A percentile compares a stretch with the other conserved stretches of the same genome.
These are phyloP conservation scores for Penicillium parvum DNA, from an alignment of 495 filamentous ascomycete species.

Conservation along the genomic window DNA sequence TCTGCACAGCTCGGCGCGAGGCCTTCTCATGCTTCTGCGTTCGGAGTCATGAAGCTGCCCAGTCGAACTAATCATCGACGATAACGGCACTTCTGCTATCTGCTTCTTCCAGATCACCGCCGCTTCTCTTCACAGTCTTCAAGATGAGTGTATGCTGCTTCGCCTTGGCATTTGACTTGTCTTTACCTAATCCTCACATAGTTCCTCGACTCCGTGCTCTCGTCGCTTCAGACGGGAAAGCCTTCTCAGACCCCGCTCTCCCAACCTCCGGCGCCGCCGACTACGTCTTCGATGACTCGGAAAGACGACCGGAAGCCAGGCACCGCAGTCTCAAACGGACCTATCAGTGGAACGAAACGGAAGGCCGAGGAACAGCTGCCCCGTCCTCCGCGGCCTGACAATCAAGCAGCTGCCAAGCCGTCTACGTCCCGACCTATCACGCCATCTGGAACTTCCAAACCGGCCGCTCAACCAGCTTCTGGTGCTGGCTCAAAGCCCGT, in stretches of 20 bases:
- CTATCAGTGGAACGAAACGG: constrained; percentile 30
- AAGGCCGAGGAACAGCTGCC: constrained; percentile 41
- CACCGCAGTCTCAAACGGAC: constrained; percentile 13
- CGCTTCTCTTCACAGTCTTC: constrained; percentile 1
- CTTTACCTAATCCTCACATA: constrained; percentile 27
- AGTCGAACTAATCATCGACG: constrained; percentile 44
- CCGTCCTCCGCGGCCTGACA: constrained; percentile 26
- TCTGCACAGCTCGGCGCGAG: too few relatives aligned
- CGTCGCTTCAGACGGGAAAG: constrained; percentile 49
- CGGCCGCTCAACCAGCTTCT: constrained; percentile 14
- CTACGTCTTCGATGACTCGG: constrained; percentile 25
- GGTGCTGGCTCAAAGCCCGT: constrained; percentile 5
- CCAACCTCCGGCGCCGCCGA: constrained; percentile 25
- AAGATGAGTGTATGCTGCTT: constrained; percentile 47
- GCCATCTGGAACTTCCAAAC: constrained; percentile 9
- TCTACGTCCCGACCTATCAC: constrained; percentile 6
- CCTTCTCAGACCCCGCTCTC: constrained; percentile 29
- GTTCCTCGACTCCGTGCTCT: constrained; percentile 57
- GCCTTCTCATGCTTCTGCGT: constrained; percentile 26
- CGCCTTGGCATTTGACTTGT: not conserved
- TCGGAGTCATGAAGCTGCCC: constrained; percentile 47
- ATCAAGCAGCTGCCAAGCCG: constrained; percentile 14
- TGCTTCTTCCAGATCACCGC: constrained; percentile 1
- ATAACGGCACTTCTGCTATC: constrained; percentile 29
- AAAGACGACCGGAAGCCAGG: constrained; percentile 24